phyloP scores from a whole-genome alignment of 2,329 filamentous ascomycete genomes.

The Thyridium curvatum region DNA sequence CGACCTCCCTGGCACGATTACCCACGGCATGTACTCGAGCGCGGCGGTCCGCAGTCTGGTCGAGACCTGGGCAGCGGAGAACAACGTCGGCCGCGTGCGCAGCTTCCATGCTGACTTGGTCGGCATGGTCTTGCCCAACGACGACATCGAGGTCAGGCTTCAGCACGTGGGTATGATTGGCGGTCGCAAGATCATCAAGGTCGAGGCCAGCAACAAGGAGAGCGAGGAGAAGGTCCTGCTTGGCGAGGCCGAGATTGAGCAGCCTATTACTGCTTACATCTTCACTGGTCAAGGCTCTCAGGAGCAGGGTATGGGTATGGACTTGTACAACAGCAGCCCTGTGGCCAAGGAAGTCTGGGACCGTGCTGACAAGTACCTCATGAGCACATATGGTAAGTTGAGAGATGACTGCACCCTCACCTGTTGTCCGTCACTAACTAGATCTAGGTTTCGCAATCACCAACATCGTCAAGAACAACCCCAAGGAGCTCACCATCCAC shows the following conservation, averaged over 20 bases:
- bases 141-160: constrained; percentile 88
- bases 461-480: constrained; percentile 99
- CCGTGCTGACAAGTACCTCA: constrained; percentile 92
- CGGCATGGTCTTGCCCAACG: constrained; percentile 98
- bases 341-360: constrained; percentile 98
- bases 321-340: constrained; percentile 85
- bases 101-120: constrained; percentile 96
- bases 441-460: constrained; percentile 81
- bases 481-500: constrained; percentile 96
- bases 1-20: constrained; percentile 93
- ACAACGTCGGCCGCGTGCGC: constrained; percentile 93
- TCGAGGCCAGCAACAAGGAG: constrained; percentile 92
- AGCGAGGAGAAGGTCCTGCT: constrained; percentile 94
- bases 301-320: constrained; percentile 99
- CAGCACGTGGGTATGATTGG: constrained; percentile 97
- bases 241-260: constrained; percentile 94
- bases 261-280: constrained; percentile 92
- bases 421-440: constrained; percentile 8
- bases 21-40: constrained; percentile 98
- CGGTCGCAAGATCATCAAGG: constrained; percentile 98
- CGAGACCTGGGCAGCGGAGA: constrained; percentile 98
- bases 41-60: constrained; percentile 92
- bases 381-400: constrained; percentile 89
- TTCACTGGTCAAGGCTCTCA: constrained; percentile 98
- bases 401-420: neutral